Evolutionary conservation across 2,329 filamentous ascomycete genomes (phyloP), one percentile per base, ranked within the genome.

Genomic region (Aureobasidium sp.): DNA sequence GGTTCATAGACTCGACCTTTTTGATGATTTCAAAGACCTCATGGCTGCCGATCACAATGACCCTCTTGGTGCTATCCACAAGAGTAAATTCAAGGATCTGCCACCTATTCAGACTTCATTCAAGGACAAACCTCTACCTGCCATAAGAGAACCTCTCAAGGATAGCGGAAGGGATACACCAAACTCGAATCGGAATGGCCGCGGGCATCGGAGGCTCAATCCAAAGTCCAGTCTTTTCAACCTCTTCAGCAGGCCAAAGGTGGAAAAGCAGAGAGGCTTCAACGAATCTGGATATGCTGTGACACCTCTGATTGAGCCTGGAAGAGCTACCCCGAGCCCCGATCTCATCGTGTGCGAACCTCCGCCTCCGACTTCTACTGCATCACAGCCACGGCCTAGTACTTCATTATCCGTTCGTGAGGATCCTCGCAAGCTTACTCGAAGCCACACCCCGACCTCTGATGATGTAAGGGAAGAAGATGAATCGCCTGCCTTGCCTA

Each of bases 221-320:
- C 17, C 48, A 19, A 51, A 51, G n/a, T 40, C 48, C 16, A 51
- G 73, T 25, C 61, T 77, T 10, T 76, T 76, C 65, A 71, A 66
- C 53, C 66, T 77, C 12, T 77, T 77, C 65, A 74, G 70, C 61
- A 67, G 66, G 53, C 73, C 74, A 19, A 76, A 74, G 59, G 72
- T 75, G 24, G 73, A 77, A 58, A 71, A 66, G 59, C 65, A 68
- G 42, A 70, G 70, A 56, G 74, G 73, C 5, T 71, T 75, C 58
- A 68, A 68, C 22, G 73, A 76, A 59, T 61, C 66, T 38, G 72
- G 68, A 30, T 62, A 73, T 16, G 55, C 60, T 24, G 47, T 21
- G 22, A 39, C 45, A 14, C 34, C 45, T 6, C 27, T 39, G 12
- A 39, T 38, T 17, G 45, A 38, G 12, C 32, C 34, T 21, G 45